Percentiles rank a stretch among this genome's conserved stretches.
Conservation (phyloP, 352 stramenopile species). For the Elongisporangium senticosum region DNA sequence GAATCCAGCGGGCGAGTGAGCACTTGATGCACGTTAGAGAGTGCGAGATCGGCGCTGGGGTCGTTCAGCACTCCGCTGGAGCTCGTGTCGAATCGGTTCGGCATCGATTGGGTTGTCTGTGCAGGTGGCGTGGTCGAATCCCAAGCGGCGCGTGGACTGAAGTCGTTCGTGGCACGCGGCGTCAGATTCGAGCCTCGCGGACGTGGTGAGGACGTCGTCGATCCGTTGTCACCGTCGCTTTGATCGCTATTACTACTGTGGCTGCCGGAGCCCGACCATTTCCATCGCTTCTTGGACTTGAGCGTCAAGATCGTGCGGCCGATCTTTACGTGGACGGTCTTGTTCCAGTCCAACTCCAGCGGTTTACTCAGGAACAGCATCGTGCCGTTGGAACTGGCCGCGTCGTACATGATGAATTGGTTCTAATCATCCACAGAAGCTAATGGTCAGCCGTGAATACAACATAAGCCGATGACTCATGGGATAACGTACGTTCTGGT, state of each 20-base stretch:
- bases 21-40: slow-evolving; percentile 16
- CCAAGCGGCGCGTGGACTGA: slow-evolving; percentile 3
- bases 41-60: slow-evolving; percentile 37
- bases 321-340: slow-evolving; percentile 80
- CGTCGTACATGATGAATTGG: slow-evolving; percentile 73
- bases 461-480: not conserved
- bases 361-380: slow-evolving; percentile 82
- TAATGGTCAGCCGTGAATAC: not conserved
- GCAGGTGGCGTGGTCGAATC: slow-evolving; percentile 4
- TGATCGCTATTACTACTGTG: slow-evolving; percentile 33
- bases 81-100: slow-evolving; percentile 31
- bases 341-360: slow-evolving; percentile 80
- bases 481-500: slow-evolving; percentile 55
- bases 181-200: slow-evolving; percentile 9
- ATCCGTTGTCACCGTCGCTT: slow-evolving; percentile 18
- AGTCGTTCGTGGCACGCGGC: slow-evolving; percentile 9
- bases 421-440: slow-evolving; percentile 27
- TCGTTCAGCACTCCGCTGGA: slow-evolving; percentile 24
- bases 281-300: slow-evolving; percentile 82
- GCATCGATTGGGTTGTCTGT: slow-evolving; percentile 13
- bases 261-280: slow-evolving; percentile 46
- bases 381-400: slow-evolving; percentile 75
- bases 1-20: not conserved
- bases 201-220: slow-evolving; percentile 19
- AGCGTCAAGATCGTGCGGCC: slow-evolving; percentile 79